Base-by-base conservation (phyloP, 306 rosid genomes). In the Corylus americana region DNA sequence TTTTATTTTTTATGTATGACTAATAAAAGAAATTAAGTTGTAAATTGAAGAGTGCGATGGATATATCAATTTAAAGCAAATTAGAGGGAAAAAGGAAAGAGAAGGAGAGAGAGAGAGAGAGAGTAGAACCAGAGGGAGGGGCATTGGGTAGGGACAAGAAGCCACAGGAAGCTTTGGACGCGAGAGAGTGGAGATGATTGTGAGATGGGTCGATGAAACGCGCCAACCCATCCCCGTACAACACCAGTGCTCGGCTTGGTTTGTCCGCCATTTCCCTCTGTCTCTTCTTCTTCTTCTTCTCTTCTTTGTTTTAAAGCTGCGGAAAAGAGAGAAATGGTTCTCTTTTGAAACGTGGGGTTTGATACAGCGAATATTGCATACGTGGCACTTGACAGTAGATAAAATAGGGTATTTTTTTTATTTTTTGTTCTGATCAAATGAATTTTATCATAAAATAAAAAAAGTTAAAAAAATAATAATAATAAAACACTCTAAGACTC, bases 191-290 rank as follows among this genome's bases (percentile, higher is more conserved):
- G 77, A 96, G 87, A 75, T 90, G 86, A 59, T 80, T 44, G 53
- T 90, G 89, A 3, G 93, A 85, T 39, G 88, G 86, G 55, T 83
- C 79, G 69, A 89, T 39, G 68, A 79, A 90, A 62, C 87, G 91
- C 57, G 90, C 87, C 82, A 89, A 83, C 62, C 96, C 98, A 71
- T 96, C 93, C 22, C 92, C 97, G 79, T 85, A 86, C 71, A 96
- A 8, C 5, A 93, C 83, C 83, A 96, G 69, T 49, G 97, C 90
- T 82, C 97, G 89, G 88, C 98, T 90, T 67, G 98, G 91, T 63
- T 90, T 93, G 78, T 91, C 97, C 66, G 97, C 97, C 98, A 96
- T 95, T 73, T 77, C 39, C 66, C 37, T 22, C 37, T 6, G 2
- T 8, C 1, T 45, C 39, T 35, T 45, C 45, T 11, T 20, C 50